Evolutionary conservation across 1,139 yeast species (phyloP).

Genomic region (Lizanozyma gosingica): DNA sequence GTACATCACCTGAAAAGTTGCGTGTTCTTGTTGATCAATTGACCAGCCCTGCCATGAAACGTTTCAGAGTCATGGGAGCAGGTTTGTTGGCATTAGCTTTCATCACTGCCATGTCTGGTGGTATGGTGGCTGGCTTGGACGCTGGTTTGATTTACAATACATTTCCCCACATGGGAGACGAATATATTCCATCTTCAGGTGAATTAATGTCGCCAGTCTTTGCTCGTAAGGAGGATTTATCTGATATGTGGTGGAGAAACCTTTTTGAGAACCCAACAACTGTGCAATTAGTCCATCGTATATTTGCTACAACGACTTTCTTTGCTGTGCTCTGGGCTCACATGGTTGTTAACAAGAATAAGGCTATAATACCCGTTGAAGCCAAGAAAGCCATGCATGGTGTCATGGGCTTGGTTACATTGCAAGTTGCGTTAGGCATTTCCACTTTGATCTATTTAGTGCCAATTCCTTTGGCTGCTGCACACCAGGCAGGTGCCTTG

Average conservation of each 20-base stretch:
- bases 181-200: conserved; percentile 55
- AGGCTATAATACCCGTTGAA: conserved; percentile 49
- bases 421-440: conserved; percentile 84
- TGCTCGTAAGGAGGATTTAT: conserved; percentile 54
- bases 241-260: conserved; percentile 87
- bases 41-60: conserved; percentile 43
- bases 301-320: conserved; percentile 77
- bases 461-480: conserved; percentile 87
- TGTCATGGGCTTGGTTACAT: conserved; percentile 70
- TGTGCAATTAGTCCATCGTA: conserved; percentile 87
- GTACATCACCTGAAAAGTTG: conserved; percentile 41
- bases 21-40: conserved; percentile 46
- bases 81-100: conserved; percentile 64
- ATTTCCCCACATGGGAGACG: conserved; percentile 94
- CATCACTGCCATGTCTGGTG: conserved; percentile 92
- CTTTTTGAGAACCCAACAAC: conserved; percentile 92
- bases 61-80: conserved; percentile 44
- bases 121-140: conserved; percentile 96
- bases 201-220: conserved; percentile 77
- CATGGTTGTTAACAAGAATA: conserved; percentile 48
- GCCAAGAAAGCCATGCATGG: conserved; percentile 42
- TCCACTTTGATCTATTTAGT: conserved; percentile 79
- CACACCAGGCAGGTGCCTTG: conserved; percentile 96
- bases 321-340: conserved; percentile 60
- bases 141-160: conserved; percentile 95